phyloP scores from a whole-genome alignment of 1,284 basidiomycete species.

The Microbotryum scabiosae region DNA sequence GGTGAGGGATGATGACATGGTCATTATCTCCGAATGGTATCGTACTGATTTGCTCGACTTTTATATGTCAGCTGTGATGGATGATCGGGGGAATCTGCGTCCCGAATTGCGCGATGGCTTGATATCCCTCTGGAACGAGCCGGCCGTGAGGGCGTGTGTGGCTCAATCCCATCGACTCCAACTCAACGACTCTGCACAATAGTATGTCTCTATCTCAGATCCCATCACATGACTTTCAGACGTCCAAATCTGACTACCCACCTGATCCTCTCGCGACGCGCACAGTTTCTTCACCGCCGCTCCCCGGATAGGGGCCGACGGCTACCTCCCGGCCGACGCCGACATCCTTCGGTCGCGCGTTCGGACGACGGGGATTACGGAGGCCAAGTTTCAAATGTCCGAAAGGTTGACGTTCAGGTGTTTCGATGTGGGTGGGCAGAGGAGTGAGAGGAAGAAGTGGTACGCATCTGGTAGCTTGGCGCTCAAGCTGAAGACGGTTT shows the following conservation, averaged over 20 bases:
- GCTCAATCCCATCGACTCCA: not conserved
- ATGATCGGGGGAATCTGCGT: not conserved
- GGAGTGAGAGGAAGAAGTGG: slow-evolving; percentile 29
- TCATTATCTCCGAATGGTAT: not conserved
- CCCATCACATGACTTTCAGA: no score
- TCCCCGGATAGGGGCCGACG: not conserved
- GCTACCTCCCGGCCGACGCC: not conserved
- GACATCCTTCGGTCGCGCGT: slow-evolving; percentile 7
- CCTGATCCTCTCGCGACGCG: no score
- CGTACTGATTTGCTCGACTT: not conserved
- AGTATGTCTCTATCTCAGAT: not conserved
- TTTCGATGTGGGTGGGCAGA: slow-evolving; percentile 29
- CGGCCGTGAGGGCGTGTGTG: not conserved
- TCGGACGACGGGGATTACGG: no score
- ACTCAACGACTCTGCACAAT: slow-evolving; percentile 10
- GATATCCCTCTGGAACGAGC: not conserved
- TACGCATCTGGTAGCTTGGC: not conserved
- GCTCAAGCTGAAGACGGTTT: no score
- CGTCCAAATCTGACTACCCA: not conserved
- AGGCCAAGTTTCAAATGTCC: no score
- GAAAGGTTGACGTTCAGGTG: no score
- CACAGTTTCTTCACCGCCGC: slow-evolving; percentile 9
- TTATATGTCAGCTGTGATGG: not conserved
- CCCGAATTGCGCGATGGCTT: not conserved
- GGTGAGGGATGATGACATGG: no score